Evolutionary conservation across 768 basidiomycete genomes (phyloP), one percentile per base, ranked within the genome.

Genomic region (Lentinula sp.): DNA sequence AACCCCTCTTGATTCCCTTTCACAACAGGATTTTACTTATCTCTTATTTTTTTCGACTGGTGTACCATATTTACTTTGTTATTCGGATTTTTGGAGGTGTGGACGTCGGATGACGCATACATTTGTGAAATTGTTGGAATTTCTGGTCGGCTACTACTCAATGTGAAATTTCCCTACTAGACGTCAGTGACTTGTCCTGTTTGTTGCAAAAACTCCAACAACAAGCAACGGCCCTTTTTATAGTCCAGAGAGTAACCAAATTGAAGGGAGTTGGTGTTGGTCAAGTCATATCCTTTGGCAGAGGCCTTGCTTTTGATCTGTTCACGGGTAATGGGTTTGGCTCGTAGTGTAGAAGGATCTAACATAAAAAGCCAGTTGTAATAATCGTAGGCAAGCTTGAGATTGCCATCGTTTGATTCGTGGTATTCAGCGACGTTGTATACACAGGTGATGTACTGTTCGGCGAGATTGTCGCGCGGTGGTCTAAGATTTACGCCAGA

Each of bases 1-100:
- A 15, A 10, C 9, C 18, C 10, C n/a, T 43, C n/a, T 56, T 32
- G 13, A 6, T 23, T 41, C 3, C 39, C 41, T 43, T 42, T 33
- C 7, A 1, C 16, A 28, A 45, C 20, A 35, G 10, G 41, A 33
- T 43, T 56, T 39, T 54, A 54, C 53, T 37, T 43, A 56, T 42
- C 7, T 32, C 39, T 42, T 56, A 28, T 56, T 56, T 43, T 20
- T 43, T 23, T 16, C n/a, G 13, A 10, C 12, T 43, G 55, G 41
- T 56, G 55, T 56, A 56, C 41, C 41, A 56, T 56, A 45, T 39
- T 56, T 43, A 41, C 55, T 41, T 56, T 28, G 55, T 45, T 56
- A 42, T 18, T 43, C n/a, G 39, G 37, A 51, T 18, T 16, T 51
- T 28, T 51, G 32, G 49, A 23, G 49, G 49, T 9, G 49, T 23